Evolutionary conservation across 257 asterid species (phyloP).

Genomic region (Solanum dulcamara): DNA sequence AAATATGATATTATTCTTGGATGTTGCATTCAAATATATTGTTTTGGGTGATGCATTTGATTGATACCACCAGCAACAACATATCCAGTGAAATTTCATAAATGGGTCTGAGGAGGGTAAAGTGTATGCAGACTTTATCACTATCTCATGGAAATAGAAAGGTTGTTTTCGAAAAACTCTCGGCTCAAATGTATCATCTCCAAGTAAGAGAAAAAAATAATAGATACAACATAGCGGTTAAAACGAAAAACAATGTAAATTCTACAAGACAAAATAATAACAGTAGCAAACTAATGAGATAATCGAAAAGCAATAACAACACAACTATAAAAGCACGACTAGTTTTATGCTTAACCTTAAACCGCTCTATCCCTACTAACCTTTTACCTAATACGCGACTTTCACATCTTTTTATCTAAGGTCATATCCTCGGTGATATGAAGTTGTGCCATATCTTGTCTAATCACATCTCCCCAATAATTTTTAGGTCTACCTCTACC

Average conservation of each 20-base stretch:
- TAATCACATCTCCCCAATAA: too few species aligned
- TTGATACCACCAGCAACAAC: too few species aligned
- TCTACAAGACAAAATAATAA: neutral
- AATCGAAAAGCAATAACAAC: neutral
- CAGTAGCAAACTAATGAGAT: neutral
- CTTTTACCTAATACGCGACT: too few species aligned
- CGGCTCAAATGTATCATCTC: neutral
- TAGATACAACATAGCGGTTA: too few species aligned
- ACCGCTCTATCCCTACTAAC: too few species aligned
- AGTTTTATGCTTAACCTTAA: too few species aligned
- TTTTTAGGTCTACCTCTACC: too few species aligned
- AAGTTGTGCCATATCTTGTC: too few species aligned
- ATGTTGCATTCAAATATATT: neutral
- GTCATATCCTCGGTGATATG: too few species aligned
- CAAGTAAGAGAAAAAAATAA: neutral
- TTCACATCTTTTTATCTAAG: too few species aligned
- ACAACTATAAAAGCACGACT: too few species aligned
- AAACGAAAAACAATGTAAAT: neutral
- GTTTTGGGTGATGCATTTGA: neutral
- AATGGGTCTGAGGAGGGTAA: neutral
- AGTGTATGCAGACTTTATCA: neutral
- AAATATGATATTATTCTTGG: neutral
- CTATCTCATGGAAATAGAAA: neutral
- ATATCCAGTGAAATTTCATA: neutral
- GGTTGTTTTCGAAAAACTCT: neutral